Base-by-base conservation (phyloP, 1,284 basidiomycete genomes). In the Caloboletus firmus region DNA sequence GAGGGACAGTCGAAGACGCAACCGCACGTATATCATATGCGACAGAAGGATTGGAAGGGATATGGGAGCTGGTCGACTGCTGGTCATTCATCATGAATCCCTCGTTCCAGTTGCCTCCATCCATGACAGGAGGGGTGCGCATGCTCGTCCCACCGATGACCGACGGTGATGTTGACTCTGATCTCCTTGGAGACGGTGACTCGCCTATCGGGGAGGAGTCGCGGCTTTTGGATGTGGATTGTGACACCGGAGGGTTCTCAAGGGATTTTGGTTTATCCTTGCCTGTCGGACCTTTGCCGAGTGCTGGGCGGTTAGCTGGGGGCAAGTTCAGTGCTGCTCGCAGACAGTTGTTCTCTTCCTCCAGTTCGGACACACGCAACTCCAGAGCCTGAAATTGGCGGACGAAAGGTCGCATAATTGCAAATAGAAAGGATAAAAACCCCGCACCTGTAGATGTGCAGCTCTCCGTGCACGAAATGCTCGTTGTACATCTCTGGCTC, bases 401-500 rank as follows among this genome's bases (percentile, higher is more conserved):
- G 64, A 66, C 66, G 59, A 66, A 64, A 65, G 69, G 64, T 63
- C 59, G 56, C 57, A 67, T 56, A 72, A 75, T 73, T 75, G 72
- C 68, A 76, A 69, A 74, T 71, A 68, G 63, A 59, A 56, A 57
- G 58, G 60, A 65, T 65, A 68, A 76, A 70, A 57, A 54, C 58
- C 46, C 70, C 77, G 63, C 69, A 89, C 89, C 74, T 89, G 84
- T 51, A 96, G 80, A 73, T 95, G 93, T 57, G 93, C 91, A 57
- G 91, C 91, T 64, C 93, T 84, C 59, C 94, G 81, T 26, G 93
- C 91, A 62, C 93, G 83, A 76, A 96, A 97, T 4, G 93, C 93
- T 61, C 93, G 79, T 72, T 97, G 93, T 31, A 96, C 93, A 69
- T 96, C 93, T 53, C 93, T 79, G 30, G 94, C 93, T 58, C 93